Evolutionary conservation across 164 flowering plant genomes (phyloP).

Genomic region (Brasenia schreberi): DNA sequence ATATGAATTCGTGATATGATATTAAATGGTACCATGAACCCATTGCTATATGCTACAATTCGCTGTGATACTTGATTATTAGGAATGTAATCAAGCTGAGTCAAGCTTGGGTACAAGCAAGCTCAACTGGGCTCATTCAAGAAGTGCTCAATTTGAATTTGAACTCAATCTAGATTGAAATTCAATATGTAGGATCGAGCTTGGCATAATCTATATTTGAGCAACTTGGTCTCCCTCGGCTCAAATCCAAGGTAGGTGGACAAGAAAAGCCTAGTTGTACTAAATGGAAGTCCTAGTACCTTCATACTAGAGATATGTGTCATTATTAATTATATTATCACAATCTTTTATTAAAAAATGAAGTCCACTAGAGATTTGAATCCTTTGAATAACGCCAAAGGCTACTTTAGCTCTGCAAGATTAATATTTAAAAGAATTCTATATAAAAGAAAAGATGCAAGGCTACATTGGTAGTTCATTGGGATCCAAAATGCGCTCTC

Average conservation of each 20-base stretch:
- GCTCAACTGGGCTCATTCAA: no score
- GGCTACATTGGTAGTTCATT: slow-evolving; percentile 4
- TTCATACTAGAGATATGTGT: slow-evolving; percentile 16
- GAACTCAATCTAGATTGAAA: neutral
- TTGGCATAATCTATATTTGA: neutral
- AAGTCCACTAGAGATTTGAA: neutral
- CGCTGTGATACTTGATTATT: no score
- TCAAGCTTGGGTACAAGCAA: neutral
- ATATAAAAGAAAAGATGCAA: neutral
- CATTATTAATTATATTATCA: slow-evolving; percentile 12
- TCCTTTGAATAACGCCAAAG: slow-evolving; percentile 6
- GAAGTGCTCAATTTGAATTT: neutral
- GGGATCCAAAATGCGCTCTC: slow-evolving; percentile 2
- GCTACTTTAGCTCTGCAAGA: neutral
- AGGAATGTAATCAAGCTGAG: neutral
- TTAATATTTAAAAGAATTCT: no score
- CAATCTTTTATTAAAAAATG: slow-evolving; percentile 7
- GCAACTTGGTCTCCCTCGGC: neutral
- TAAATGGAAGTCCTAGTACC: slow-evolving; percentile 2
- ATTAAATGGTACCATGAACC: no score
- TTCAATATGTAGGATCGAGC: neutral
- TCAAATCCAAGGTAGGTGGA: no score
- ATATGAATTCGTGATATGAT: no score
- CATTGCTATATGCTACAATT: no score
- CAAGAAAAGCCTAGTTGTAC: no score